Conservation (phyloP, 192 early-diverging fungal species). For the Lunasporangiospora selenospora region DNA sequence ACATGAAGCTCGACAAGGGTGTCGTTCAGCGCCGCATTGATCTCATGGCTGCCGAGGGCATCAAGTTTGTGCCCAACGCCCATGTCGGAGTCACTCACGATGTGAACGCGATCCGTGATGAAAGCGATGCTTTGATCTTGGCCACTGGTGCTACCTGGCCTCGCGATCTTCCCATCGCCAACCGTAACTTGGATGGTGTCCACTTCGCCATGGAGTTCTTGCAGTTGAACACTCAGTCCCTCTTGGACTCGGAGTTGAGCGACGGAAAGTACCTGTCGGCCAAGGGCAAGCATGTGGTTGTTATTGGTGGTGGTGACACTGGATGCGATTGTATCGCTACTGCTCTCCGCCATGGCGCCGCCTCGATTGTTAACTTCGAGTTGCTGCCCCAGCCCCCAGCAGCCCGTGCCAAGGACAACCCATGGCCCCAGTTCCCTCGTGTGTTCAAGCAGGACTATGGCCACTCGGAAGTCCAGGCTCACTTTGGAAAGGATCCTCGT, state of each 20-base stretch:
- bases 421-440: constrained; percentile 97
- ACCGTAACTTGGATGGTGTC: constrained; percentile 86
- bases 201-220: constrained; percentile 99
- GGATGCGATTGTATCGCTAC: constrained; percentile 98
- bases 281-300: constrained; percentile 92
- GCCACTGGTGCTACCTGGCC: constrained; percentile 98
- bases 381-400: constrained; percentile 93
- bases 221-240: constrained; percentile 85
- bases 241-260: constrained; percentile 81
- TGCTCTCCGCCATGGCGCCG: constrained; percentile 90
- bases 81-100: constrained; percentile 89
- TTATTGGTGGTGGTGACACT: constrained; percentile 99
- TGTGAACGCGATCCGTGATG: constrained; percentile 65
- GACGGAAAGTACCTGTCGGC: constrained; percentile 83
- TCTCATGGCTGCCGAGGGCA: constrained; percentile 93
- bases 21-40: constrained; percentile 94
- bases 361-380: constrained; percentile 95
- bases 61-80: constrained; percentile 87
- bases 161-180: constrained; percentile 90
- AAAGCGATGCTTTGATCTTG: constrained; percentile 85
- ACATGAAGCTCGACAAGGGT: constrained; percentile 99
- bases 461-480: constrained; percentile 87
- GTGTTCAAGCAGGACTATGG: constrained; percentile 98
- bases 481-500: constrained; percentile 94
- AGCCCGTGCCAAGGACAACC: constrained; percentile 86